Evolutionary conservation across 345 rosid genomes (phyloP).

Genomic region (Lumnitzera racemosa): DNA sequence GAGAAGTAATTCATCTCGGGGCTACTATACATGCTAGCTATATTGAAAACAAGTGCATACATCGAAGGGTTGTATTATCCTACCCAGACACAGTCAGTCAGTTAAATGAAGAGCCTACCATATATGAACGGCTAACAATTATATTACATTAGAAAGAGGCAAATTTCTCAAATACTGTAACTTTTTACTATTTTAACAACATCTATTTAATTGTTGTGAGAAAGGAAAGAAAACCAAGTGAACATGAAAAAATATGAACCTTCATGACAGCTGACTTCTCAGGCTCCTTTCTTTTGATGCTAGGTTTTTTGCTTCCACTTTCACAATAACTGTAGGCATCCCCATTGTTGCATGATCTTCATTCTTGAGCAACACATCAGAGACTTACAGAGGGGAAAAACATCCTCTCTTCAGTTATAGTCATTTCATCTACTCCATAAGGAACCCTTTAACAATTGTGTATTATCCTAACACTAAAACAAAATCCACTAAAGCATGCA

Average conservation of each 20-base stretch:
- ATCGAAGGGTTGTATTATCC: no score
- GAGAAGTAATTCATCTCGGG: no score
- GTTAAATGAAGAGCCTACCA: no score
- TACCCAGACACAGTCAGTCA: no score
- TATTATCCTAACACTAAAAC: constrained; percentile 6
- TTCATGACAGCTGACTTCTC: constrained; percentile 56
- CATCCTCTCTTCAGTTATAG: constrained; percentile 71
- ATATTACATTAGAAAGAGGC: no score
- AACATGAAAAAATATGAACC: constrained; percentile 25
- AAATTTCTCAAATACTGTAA: no score
- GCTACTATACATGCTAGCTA: no score
- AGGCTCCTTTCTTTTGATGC: constrained; percentile 59
- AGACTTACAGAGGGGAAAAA: constrained; percentile 36
- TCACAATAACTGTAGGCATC: constrained; percentile 16
- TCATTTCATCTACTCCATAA: constrained; percentile 78
- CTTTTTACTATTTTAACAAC: no score
- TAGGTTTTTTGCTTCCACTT: constrained; percentile 30
- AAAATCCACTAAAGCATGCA: background rate
- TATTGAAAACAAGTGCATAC: no score
- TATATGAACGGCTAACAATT: no score
- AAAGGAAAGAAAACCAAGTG: background rate
- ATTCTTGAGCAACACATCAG: constrained; percentile 33
- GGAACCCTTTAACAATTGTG: constrained; percentile 19
- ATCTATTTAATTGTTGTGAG: no score
- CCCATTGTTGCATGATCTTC: constrained; percentile 37